Evolutionary conservation across 2,329 filamentous ascomycete species (phyloP), one percentile per base, ranked within the genome.

Genomic region (Ophiosphaerella herpotricha): DNA sequence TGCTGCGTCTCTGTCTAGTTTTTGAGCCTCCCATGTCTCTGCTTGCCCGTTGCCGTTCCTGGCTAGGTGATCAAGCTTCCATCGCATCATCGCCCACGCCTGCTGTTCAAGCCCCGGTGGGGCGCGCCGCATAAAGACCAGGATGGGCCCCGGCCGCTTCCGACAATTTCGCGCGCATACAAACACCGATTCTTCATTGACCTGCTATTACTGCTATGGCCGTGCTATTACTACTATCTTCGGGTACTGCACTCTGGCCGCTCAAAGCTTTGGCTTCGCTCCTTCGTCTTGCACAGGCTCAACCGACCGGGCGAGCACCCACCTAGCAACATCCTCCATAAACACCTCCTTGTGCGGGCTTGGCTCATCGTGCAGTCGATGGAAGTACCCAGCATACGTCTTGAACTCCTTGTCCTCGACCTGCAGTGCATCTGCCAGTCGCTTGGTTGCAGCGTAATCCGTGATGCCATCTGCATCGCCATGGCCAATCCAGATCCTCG

Each of bases 361-460:
- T 14, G 70, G 71, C 47, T 74, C 72, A 47, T 71, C 67, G 43
- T 74, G 71, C 46, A 74, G 71, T 75, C 89, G 87, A 75, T 97
- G 92, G 70, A 85, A 91, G 68, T 82, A 89, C 8, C 89, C 91
- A 26, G 89, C 84, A 70, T 94, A 96, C 16, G 78, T 74, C 76
- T 84, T 88, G 67, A 90, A 86, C 55, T 81, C 82, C 66, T 85
- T 88, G 71, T 95, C 90, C 60, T 80, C 76, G 6, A 88, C 77
- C 42, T 75, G 72, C 23, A 81, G 75, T 57, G 73, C 64, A 18
- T 86, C 82, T 52, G 85, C 83, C 73, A 88, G 89, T 49, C 76
- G 79, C 75, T 84, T 83, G 48, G 83, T 85, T 2, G 83, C 85
- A 7, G 82, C 75, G 60, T 84, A 89, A 70, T 83, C 85, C 39